A percentile compares a stretch with the other conserved stretches of the same genome.
Conservation (phyloP, 768 basidiomycete genomes). For the Boletus reticulatus region DNA sequence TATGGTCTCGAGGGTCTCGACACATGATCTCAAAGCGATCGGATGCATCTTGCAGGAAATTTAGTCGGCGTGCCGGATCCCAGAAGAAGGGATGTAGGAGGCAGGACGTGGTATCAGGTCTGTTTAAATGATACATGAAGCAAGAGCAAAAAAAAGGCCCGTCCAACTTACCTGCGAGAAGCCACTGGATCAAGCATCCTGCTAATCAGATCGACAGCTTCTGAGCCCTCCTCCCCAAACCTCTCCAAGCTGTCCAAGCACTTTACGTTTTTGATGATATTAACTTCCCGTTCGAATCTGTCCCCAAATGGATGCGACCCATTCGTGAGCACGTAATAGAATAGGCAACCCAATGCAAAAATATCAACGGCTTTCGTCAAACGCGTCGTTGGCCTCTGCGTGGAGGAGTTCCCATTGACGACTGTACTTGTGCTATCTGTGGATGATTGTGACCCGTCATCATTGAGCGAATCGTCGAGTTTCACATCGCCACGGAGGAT, state of each 20-base stretch:
- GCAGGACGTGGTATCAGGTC: constrained; percentile 87
- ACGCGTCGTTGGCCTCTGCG: constrained; percentile 45
- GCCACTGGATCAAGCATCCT: constrained; percentile 81
- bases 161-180: constrained; percentile 58
- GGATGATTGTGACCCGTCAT: constrained; percentile 66
- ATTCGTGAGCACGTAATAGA: constrained; percentile 87
- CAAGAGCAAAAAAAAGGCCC: not conserved
- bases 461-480: constrained; percentile 69
- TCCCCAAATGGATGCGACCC: constrained; percentile 95
- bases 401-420: constrained; percentile 22
- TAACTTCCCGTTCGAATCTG: constrained; percentile 88
- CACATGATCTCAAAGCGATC: constrained; percentile 99
- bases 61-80: constrained; percentile 80
- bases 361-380: constrained; percentile 96
- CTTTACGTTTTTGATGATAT: constrained; percentile 84
- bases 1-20: constrained; percentile 80
- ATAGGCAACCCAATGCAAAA: constrained; percentile 93
- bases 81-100: constrained; percentile 97
- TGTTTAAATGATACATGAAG: constrained; percentile 26
- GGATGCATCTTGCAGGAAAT: constrained; percentile 96
- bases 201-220: constrained; percentile 78
- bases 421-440: constrained; percentile 60
- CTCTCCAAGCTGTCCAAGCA: constrained; percentile 66
- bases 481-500: constrained; percentile 93
- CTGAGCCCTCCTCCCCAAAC: constrained; percentile 92